Conservation (phyloP, 2,329 filamentous ascomycete species). For the Fusarium metavorans region DNA sequence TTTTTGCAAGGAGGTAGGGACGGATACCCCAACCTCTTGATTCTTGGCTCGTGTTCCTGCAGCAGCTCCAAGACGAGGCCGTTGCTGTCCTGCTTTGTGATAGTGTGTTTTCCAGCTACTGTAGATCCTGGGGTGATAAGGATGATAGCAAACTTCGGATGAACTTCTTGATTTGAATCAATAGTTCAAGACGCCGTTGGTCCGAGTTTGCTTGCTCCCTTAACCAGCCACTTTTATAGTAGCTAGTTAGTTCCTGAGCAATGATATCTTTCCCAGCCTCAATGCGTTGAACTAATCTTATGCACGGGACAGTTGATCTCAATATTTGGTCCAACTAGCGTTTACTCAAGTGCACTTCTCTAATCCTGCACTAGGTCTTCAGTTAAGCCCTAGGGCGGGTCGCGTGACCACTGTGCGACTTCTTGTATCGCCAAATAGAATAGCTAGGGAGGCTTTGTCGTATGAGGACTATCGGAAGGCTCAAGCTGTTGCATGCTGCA, state of each 20-base stretch:
- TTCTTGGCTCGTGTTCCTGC: no score
- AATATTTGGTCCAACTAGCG: background rate
- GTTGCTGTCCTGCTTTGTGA: background rate
- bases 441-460: background rate
- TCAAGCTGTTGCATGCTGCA: background rate
- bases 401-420: background rate
- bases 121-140: background rate
- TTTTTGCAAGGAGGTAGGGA: background rate
- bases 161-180: background rate
- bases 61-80: background rate
- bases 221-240: background rate
- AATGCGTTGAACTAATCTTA: background rate
- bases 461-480: background rate
- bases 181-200: background rate
- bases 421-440: background rate
- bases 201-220: background rate
- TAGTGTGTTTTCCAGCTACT: background rate
- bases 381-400: conserved; percentile 8
- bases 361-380: background rate
- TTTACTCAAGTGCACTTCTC: background rate
- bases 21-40: background rate
- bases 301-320: background rate
- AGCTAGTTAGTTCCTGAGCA: background rate
- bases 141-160: background rate
- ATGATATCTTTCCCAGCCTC: background rate